A percentile compares a stretch with the other conserved stretches of the same genome.
These are phyloP conservation scores for Corniculantispora saksenae DNA, from an alignment of 2,329 filamentous ascomycete genomes.

Conservation along the genomic window DNA sequence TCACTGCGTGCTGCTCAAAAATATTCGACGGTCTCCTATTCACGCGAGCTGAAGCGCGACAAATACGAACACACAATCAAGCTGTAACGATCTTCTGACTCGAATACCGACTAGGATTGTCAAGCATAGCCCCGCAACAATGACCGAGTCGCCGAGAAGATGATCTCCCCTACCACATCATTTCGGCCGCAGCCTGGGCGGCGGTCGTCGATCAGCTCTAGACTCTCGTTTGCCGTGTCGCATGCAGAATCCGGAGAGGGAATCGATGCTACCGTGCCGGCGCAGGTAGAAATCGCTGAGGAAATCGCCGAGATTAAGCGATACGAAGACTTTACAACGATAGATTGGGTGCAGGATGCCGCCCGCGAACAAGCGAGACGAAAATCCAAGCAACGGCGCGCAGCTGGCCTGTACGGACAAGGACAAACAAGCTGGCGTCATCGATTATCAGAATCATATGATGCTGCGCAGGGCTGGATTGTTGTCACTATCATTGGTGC, in stretches of 20 bases:
- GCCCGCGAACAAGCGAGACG: constrained; percentile 84
- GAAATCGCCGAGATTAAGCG: constrained; percentile 97
- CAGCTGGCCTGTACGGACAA: constrained; percentile 70
- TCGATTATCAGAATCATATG: constrained; percentile 82
- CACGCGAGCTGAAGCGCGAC: not conserved
- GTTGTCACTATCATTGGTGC: constrained; percentile 90
- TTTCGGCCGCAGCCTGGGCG: constrained; percentile 30
- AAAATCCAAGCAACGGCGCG: constrained; percentile 71
- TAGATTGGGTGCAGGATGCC: constrained; percentile 99
- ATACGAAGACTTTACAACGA: constrained; percentile 98
- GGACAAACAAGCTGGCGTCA: constrained; percentile 75
- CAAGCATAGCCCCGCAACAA: constrained; percentile 27
- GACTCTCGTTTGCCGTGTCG: constrained; percentile 68
- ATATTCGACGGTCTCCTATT: not conserved
- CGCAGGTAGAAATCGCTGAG: constrained; percentile 77
- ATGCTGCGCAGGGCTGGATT: constrained; percentile 96
- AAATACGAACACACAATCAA: not conserved
- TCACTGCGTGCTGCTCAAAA: not conserved
- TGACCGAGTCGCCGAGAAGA: constrained; percentile 36
- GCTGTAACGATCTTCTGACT: not conserved
- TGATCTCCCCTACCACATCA: constrained; percentile 44
- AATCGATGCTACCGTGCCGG: constrained; percentile 49
- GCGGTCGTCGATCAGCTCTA: constrained; percentile 61
- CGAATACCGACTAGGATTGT: not conserved
- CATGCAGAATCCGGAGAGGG: constrained; percentile 63